Base-by-base conservation (phyloP, 257 asterid genomes). In the Nicotiana undulata region DNA sequence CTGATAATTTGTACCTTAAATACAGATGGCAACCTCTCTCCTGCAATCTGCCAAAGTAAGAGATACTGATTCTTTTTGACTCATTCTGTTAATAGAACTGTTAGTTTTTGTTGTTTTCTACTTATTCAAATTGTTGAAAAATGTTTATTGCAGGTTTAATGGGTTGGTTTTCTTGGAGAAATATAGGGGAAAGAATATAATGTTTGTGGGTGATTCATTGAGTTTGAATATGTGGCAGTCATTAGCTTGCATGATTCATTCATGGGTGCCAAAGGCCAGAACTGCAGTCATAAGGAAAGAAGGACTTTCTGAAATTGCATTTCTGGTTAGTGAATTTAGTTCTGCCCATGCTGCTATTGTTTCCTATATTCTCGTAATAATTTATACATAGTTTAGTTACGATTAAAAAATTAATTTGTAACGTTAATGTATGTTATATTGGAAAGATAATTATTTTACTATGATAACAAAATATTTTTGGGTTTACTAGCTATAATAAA, bases 201-300 rank as follows among this genome's bases (percentile, higher is more conserved):
- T 95, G 98, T 95, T 93, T 63, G 99, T 95, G 52, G 99, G 99
- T 1, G 99, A 95, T 83, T 95, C 99, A 81, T 83, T 95, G 91
- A 93, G 99, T 90, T 83, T 88, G 85, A 95, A 95, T 89, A 93
- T 93, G 92, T 95, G 99, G 99, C 91, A 93, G 49, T 95, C 99
- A 12, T 81, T 95, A 87, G 90, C 96, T 86, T 95, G 99, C 88
- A 87, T 94, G 97, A 87, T 95, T 77, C 98, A 93, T 55, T 88
- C 99, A 18, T 84, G 86, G 89, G 91, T 88, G 31, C 98, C 99
- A 0, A 85, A 63, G 6, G 85, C 94, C 1, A 84, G 75, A 82
- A 86, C 92, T 58, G 83, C 91, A 32, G 40, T 91, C 52, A 59
- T 88, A 9, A 74, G 80, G 61, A 87, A 82, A n/a, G 87, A 86